Evolutionary conservation across 2,329 filamentous ascomycete genomes (phyloP).

Genomic region (Fusarium sp.): DNA sequence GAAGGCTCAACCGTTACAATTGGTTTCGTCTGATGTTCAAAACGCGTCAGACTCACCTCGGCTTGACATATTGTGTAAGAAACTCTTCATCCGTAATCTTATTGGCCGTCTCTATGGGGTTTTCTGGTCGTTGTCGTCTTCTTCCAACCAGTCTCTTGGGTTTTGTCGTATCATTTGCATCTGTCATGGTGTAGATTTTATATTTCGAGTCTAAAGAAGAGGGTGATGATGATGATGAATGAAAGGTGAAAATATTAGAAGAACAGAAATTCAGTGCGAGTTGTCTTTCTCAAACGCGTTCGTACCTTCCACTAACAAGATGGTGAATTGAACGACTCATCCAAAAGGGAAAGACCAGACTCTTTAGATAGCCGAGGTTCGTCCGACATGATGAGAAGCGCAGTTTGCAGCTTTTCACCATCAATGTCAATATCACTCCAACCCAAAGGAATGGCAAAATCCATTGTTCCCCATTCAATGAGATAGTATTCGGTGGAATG

Average conservation of each 20-base stretch:
- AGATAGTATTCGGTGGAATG: slow-evolving; percentile 44
- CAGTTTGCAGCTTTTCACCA: slow-evolving; percentile 34
- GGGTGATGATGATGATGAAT: background rate
- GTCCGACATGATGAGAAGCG: slow-evolving; percentile 21
- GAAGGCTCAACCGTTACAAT: background rate
- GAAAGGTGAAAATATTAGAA: background rate
- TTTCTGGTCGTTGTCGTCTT: slow-evolving; percentile 32
- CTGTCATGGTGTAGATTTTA: slow-evolving; percentile 16
- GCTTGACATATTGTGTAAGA: slow-evolving; percentile 58
- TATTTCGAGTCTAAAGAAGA: background rate
- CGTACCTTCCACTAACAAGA: slow-evolving; percentile 28
- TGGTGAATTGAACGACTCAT: background rate
- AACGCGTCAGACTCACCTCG: slow-evolving; percentile 52
- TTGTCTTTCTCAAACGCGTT: background rate
- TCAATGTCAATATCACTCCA: slow-evolving; percentile 1
- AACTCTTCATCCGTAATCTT: slow-evolving; percentile 60
- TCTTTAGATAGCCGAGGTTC: slow-evolving; percentile 36
- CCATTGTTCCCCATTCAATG: slow-evolving; percentile 21
- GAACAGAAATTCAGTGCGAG: background rate
- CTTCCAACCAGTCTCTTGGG: slow-evolving; percentile 17
- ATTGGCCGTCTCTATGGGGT: slow-evolving; percentile 62
- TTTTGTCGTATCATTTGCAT: slow-evolving; percentile 5
- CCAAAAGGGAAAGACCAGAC: background rate
- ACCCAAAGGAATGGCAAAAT: slow-evolving; percentile 11
- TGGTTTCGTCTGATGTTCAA: background rate